A percentile compares a stretch with the other conserved stretches of the same genome.
Evolutionary conservation across 208 protist genomes (phyloP).

Genomic region (Trypanosoma conorhini): DNA sequence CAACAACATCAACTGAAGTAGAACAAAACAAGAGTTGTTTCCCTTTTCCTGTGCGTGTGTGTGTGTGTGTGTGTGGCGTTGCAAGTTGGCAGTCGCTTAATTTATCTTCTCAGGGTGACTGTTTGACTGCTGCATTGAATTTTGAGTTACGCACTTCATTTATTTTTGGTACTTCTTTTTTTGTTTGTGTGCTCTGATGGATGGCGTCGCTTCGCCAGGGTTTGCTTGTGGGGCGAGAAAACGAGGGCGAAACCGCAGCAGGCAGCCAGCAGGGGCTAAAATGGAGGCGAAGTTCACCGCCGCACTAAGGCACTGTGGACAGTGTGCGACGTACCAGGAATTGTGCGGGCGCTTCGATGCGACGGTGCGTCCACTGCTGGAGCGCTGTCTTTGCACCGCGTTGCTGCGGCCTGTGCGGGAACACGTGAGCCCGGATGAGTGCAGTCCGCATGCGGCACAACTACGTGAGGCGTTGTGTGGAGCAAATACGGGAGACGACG

Average conservation of each 20-base stretch:
- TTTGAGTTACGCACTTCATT: conserved; percentile 1
- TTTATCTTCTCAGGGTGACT: neutral
- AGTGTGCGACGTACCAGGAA: conserved; percentile 25
- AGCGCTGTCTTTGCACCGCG: conserved; percentile 40
- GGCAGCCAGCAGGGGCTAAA: neutral
- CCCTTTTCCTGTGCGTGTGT: no score
- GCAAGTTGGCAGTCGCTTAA: neutral
- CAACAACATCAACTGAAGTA: neutral
- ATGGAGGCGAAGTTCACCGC: conserved; percentile 42
- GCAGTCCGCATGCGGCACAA: conserved; percentile 46
- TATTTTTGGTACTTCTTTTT: neutral
- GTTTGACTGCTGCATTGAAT: neutral
- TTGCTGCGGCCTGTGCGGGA: conserved; percentile 55
- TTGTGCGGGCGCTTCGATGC: conserved; percentile 33
- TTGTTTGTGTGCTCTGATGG: neutral
- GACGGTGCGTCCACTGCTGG: conserved; percentile 42
- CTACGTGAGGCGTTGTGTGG: conserved; percentile 49
- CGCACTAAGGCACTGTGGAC: conserved; percentile 32
- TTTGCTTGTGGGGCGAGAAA: neutral
- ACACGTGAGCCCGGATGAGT: conserved; percentile 67
- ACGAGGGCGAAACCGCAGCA: neutral
- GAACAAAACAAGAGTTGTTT: conserved; percentile 10
- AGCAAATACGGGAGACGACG: conserved; percentile 51
- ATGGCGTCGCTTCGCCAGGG: neutral
- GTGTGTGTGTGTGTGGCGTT: neutral